Evolutionary conservation across 768 basidiomycete species (phyloP).

Genomic region (Mycena indigotica): DNA sequence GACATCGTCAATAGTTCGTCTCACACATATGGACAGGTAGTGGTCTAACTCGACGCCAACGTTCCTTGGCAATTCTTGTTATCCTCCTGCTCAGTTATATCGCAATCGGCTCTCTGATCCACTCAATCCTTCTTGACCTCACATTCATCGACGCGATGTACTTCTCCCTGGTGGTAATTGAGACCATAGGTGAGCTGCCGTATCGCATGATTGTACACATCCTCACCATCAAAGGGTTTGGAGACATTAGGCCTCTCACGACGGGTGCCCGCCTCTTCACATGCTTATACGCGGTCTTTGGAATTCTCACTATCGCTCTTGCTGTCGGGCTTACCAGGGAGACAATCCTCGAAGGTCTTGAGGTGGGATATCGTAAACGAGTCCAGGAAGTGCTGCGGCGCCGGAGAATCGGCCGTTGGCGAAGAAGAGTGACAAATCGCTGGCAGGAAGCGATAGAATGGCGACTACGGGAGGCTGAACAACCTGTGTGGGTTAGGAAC

Average conservation of each 20-base stretch:
- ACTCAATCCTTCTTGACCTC: slow-evolving; percentile 54
- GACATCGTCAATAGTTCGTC: no score
- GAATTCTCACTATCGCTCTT: slow-evolving; percentile 65
- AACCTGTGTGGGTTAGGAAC: slow-evolving; percentile 54
- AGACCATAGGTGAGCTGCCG: slow-evolving; percentile 57
- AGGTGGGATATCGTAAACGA: slow-evolving; percentile 64
- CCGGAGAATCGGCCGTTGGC: slow-evolving; percentile 44
- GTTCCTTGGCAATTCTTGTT: slow-evolving; percentile 75
- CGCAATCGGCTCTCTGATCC: slow-evolving; percentile 67
- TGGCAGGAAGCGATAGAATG: slow-evolving; percentile 68
- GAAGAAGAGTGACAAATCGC: slow-evolving; percentile 48
- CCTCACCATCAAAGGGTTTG: slow-evolving; percentile 52
- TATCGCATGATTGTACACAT: slow-evolving; percentile 1
- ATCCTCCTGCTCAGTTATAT: slow-evolving; percentile 76
- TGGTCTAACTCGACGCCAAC: slow-evolving; percentile 79
- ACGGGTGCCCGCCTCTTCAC: slow-evolving; percentile 60
- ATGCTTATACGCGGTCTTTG: slow-evolving; percentile 58
- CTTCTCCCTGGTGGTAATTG: slow-evolving; percentile 73
- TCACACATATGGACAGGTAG: no score
- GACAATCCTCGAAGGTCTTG: slow-evolving; percentile 71
- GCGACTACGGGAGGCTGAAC: slow-evolving; percentile 53
- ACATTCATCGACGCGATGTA: slow-evolving; percentile 77
- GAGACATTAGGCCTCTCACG: slow-evolving; percentile 64
- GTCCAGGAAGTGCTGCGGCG: slow-evolving; percentile 47
- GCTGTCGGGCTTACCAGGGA: slow-evolving; percentile 68